These are phyloP conservation scores for Penicillium riverlandense DNA, from an alignment of 495 filamentous ascomycete genomes.

Conservation along the genomic window DNA sequence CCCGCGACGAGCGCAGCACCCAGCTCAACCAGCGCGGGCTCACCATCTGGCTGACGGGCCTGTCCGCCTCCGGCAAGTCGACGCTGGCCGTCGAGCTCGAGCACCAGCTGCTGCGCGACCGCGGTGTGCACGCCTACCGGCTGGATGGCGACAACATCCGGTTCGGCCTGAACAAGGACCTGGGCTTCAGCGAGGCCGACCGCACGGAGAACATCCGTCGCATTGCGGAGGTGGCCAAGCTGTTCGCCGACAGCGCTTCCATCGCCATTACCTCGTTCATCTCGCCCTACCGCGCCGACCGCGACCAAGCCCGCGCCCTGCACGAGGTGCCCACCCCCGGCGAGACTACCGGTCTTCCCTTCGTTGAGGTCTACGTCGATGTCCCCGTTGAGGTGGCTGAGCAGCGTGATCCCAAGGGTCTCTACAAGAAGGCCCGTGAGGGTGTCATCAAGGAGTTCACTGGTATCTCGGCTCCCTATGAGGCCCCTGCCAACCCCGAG, in stretches of 20 bases:
- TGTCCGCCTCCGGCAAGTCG: slow-evolving; percentile 92
- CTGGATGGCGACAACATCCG: slow-evolving; percentile 98
- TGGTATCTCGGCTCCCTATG: slow-evolving; percentile 85
- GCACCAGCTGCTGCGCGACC: slow-evolving; percentile 72
- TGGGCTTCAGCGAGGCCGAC: slow-evolving; percentile 88
- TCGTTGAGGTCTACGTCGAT: slow-evolving; percentile 90
- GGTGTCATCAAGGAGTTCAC: slow-evolving; percentile 97
- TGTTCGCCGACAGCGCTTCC: slow-evolving; percentile 84
- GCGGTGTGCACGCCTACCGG: slow-evolving; percentile 78
- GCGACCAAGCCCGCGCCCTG: slow-evolving; percentile 69
- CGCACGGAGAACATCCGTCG: slow-evolving; percentile 95
- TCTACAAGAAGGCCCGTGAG: slow-evolving; percentile 92
- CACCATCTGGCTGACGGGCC: slow-evolving; percentile 96
- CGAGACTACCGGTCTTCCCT: slow-evolving; percentile 58
- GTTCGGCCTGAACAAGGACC: slow-evolving; percentile 94
- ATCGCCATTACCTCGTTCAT: slow-evolving; percentile 95
- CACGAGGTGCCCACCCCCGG: slow-evolving; percentile 51
- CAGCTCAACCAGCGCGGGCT: slow-evolving; percentile 80
- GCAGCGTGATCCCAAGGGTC: slow-evolving; percentile 87
- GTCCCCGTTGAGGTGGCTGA: slow-evolving; percentile 86
- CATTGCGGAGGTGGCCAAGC: slow-evolving; percentile 92
- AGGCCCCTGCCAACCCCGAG: slow-evolving; percentile 80
- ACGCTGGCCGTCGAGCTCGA: slow-evolving; percentile 94
- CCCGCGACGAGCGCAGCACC: slow-evolving; percentile 71
- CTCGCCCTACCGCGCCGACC: slow-evolving; percentile 83